phyloP scores from a whole-genome alignment of 257 asterid species.

The Forsythia viridissima region DNA sequence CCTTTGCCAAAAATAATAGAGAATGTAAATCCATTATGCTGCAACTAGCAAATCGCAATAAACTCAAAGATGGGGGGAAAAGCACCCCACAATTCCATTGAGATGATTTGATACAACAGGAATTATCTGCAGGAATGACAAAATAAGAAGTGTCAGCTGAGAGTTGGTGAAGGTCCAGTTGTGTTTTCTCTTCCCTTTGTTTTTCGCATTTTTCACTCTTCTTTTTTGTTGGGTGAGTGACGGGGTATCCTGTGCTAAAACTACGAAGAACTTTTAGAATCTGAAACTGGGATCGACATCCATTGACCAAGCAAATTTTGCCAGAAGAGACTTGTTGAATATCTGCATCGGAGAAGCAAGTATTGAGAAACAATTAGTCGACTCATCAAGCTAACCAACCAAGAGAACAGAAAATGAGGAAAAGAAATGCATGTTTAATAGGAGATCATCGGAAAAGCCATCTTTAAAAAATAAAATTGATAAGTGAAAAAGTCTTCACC shows the following conservation, averaged over 20 bases:
- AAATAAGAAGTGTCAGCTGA: slow-evolving; percentile 31
- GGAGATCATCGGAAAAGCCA: too few species aligned
- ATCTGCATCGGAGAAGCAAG: slow-evolving; percentile 50
- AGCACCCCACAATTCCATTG: slow-evolving; percentile 33
- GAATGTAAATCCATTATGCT: too few species aligned
- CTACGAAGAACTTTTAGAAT: slow-evolving; percentile 45
- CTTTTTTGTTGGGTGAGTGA: slow-evolving; percentile 21
- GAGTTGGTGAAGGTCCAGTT: too few species aligned
- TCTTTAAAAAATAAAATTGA: too few species aligned
- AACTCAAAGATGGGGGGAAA: slow-evolving; percentile 30
- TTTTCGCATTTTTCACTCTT: neutral
- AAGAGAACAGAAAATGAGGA: neutral
- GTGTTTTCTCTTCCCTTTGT: neutral
- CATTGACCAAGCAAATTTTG: slow-evolving; percentile 96
- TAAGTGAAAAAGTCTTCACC: slow-evolving; percentile 34
- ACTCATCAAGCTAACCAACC: neutral
- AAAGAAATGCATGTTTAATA: neutral
- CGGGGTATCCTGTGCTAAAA: slow-evolving; percentile 17
- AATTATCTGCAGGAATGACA: slow-evolving; percentile 27
- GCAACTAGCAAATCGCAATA: neutral
- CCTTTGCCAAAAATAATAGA: too few species aligned
- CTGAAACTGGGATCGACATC: slow-evolving; percentile 89
- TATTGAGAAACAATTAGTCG: neutral
- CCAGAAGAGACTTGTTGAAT: slow-evolving; percentile 90
- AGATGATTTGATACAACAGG: slow-evolving; percentile 30